phyloP scores from a whole-genome alignment of 176 grass and related monocot genomes.

The Canna indica region DNA sequence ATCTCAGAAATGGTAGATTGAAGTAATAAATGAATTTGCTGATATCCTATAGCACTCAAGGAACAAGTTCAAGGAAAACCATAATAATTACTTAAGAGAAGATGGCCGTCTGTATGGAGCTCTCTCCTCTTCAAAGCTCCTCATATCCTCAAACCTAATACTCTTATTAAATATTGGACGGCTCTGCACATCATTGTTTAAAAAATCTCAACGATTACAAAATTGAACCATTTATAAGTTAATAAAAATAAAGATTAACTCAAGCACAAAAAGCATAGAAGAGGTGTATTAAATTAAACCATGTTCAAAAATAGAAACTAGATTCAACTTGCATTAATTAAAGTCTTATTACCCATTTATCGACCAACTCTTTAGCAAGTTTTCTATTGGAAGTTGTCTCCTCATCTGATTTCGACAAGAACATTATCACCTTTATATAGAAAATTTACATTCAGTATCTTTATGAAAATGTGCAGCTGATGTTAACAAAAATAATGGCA shows the following conservation, averaged over 20 bases:
- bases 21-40: background rate
- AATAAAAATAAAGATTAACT: background rate
- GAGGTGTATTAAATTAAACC: background rate
- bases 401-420: slow-evolving; percentile 93
- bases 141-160: slow-evolving; percentile 95
- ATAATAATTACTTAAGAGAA: slow-evolving; percentile 51
- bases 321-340: background rate
- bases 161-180: slow-evolving; percentile 98
- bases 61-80: background rate
- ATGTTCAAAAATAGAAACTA: background rate
- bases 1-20: slow-evolving; percentile 21
- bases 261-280: slow-evolving; percentile 12
- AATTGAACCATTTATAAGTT: background rate
- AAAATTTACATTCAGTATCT: background rate
- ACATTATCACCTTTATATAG: slow-evolving; percentile 82
- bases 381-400: slow-evolving; percentile 92
- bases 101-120: slow-evolving; percentile 59
- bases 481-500: background rate
- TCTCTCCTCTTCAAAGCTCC: slow-evolving; percentile 58
- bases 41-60: background rate
- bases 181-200: slow-evolving; percentile 38
- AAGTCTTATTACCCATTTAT: slow-evolving; percentile 74
- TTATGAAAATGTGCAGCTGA: background rate
- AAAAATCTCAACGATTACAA: slow-evolving; percentile 18
- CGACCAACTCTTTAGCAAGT: slow-evolving; percentile 89